Conservation (phyloP, 768 basidiomycete genomes). For the Dioszegia crocea region DNA sequence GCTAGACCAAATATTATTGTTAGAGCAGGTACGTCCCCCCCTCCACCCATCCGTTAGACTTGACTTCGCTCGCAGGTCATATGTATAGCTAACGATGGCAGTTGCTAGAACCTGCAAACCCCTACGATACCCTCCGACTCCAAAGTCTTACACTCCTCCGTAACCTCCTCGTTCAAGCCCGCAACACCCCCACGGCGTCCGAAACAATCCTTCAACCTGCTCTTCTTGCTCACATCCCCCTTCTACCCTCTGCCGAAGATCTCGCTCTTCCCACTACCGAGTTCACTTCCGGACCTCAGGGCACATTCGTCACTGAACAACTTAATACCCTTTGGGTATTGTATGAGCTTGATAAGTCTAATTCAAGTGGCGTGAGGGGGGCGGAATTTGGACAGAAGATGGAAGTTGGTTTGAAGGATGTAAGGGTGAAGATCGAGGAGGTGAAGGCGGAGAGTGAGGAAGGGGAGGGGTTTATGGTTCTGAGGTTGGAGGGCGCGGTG, state of each 20-base stretch:
- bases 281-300: background rate
- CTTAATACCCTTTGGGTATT: background rate
- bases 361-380: background rate
- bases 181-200: no score
- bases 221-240: background rate
- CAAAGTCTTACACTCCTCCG: conserved; percentile 25
- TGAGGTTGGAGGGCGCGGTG: background rate
- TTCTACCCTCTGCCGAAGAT: background rate
- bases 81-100: conserved; percentile 11
- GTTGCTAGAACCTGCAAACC: conserved; percentile 33
- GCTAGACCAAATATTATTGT: conserved; percentile 19
- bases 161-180: conserved; percentile 12
- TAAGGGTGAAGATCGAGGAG: background rate
- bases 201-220: background rate
- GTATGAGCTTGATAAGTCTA: background rate
- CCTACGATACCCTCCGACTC: conserved; percentile 29
- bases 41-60: background rate
- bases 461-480: background rate
- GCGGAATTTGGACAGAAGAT: conserved; percentile 1
- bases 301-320: conserved; percentile 9
- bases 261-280: background rate
- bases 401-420: conserved; percentile 1
- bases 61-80: no score
- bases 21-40: conserved; percentile 22
- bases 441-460: background rate